Evolutionary conservation across 768 basidiomycete genomes (phyloP).

Genomic region (Podaxis carcinomalis): DNA sequence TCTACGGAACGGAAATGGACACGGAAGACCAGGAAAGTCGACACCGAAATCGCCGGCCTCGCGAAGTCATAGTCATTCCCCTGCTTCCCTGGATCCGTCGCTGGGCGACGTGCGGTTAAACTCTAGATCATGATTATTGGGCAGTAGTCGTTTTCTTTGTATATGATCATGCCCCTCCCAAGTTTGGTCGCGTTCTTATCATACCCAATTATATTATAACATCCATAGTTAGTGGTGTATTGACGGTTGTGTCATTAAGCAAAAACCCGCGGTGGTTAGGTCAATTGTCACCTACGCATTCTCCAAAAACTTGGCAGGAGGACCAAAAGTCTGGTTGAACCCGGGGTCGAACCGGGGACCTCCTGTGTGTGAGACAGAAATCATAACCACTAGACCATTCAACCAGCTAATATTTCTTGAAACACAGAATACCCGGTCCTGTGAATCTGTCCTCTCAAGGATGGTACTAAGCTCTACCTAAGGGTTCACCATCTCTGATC

Average conservation of each 20-base stretch:
- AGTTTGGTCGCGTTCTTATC: not conserved
- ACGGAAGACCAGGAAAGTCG: slow-evolving; percentile 11
- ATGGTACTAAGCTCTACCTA: too few relatives aligned
- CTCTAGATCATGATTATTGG: slow-evolving; percentile 14
- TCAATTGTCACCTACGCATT: not conserved
- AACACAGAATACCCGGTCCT: too few relatives aligned
- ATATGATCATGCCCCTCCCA: not conserved
- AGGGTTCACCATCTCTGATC: too few relatives aligned
- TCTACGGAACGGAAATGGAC: slow-evolving; percentile 23
- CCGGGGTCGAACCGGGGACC: slow-evolving; percentile 37
- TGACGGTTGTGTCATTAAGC: too few relatives aligned
- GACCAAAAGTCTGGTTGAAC: slow-evolving; percentile 31
- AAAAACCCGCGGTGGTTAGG: not conserved
- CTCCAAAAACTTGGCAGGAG: too few relatives aligned
- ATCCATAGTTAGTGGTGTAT: not conserved
- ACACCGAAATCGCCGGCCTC: slow-evolving; percentile 17
- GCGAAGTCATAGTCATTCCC: slow-evolving; percentile 55
- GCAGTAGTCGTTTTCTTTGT: not conserved
- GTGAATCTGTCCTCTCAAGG: too few relatives aligned
- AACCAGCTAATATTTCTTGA: slow-evolving; percentile 22
- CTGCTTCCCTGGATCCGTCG: slow-evolving; percentile 30
- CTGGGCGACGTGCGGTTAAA: slow-evolving; percentile 36
- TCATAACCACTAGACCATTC: slow-evolving; percentile 54
- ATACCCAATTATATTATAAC: slow-evolving; percentile 4
- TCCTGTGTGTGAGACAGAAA: slow-evolving; percentile 38